phyloP scores from a whole-genome alignment of 2,329 filamentous ascomycete genomes.

The Trichoderma koningiopsis region DNA sequence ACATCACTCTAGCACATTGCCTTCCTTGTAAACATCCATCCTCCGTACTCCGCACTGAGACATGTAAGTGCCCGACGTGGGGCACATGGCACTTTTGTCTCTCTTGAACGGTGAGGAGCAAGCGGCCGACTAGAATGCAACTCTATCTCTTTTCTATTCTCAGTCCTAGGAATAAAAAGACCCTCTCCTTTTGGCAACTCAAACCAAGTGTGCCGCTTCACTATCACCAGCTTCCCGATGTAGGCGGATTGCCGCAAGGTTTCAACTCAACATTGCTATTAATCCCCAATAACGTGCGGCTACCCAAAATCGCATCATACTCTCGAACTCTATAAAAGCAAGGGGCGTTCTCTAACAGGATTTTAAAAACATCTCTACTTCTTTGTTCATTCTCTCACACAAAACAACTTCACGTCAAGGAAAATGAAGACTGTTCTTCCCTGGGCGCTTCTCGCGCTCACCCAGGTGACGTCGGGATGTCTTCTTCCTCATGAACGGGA shows the following conservation, averaged over 20 bases:
- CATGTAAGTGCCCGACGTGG: background rate
- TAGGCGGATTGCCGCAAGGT: slow-evolving; percentile 4
- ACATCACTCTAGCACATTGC: background rate
- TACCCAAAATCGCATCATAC: background rate
- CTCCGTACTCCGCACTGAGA: background rate
- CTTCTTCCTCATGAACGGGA: slow-evolving; percentile 16
- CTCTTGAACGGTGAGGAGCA: background rate
- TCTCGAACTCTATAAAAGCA: slow-evolving; percentile 7
- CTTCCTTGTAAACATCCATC: background rate
- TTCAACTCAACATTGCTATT: slow-evolving; percentile 1
- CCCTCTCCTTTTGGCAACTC: slow-evolving; percentile 13
- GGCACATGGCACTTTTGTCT: slow-evolving; percentile 19
- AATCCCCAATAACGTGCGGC: background rate
- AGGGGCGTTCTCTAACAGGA: background rate
- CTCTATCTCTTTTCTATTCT: background rate
- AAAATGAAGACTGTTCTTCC: slow-evolving; percentile 18
- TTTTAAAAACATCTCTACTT: background rate
- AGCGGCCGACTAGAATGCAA: background rate
- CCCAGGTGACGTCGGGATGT: slow-evolving; percentile 5
- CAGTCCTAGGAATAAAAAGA: background rate
- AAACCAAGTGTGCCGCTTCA: background rate
- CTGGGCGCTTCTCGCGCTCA: slow-evolving; percentile 16
- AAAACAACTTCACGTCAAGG: background rate
- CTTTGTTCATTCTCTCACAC: background rate
- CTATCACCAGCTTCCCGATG: slow-evolving; percentile 15